Base-by-base conservation (phyloP, 441 rosid species). In the Sinapis alba region DNA sequence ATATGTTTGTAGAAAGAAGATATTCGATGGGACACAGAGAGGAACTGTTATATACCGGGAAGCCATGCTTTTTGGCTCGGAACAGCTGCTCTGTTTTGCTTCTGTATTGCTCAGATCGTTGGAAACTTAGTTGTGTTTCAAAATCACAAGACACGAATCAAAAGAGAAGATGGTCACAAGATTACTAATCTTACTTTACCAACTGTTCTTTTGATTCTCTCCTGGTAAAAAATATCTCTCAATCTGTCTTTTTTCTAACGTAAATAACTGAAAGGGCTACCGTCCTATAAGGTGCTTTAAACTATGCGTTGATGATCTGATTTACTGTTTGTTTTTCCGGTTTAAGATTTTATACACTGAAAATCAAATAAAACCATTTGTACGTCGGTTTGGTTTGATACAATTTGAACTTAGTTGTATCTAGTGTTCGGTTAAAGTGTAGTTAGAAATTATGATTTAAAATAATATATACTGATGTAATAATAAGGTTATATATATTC, bases 1-100 rank as follows among this genome's bases (percentile, higher is more conserved):
- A 45, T n/a, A n/a, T 57, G 9, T 62, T 12, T 62, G 58, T 67
- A 88, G 97, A 78, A 60, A 68, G 86, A 68, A 56, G 97, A 92
- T 72, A 65, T 92, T 27, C 83, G 80, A 66, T 73, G 89, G 87
- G 90, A 90, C 45, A 87, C 78, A n/a, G 74, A 73, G n/a, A 79
- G 82, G 51, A 75, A 85, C 13, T 94, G 98, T 77, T 87, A 81
- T 78, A 58, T 89, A 78, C 90, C 91, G 0, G 73, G 69, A 13
- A 90, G 88, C 65, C 68, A 53, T 18, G 88, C 94, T 18, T 81
- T 85, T 43, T 78, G 78, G 68, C 86, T 79, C 23, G 97, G 97
- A 71, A 58, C 85, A 34, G 86, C 81, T 3, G 88, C 94, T 9
- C 11, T 90, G 18, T 32, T 73, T 56, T 89, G 87, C 69, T 79